Evolutionary conservation across 768 basidiomycete genomes (phyloP), one percentile per base, ranked within the genome.

Genomic region (Termitomyces sp.): DNA sequence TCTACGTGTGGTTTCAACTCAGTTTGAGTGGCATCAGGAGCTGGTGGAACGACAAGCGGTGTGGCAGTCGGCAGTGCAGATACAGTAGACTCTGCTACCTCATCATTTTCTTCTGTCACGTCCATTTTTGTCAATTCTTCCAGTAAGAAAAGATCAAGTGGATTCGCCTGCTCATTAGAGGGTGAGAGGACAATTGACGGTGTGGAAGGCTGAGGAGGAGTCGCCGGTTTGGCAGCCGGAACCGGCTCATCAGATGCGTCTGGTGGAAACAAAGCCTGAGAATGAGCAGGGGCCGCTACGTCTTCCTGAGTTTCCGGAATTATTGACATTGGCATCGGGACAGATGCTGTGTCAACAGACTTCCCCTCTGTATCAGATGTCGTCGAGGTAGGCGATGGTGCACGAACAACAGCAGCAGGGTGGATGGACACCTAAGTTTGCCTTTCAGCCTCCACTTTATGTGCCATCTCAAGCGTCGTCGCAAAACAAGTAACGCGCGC

Each of bases 381-480:
- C 13, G 43, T 20, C 20, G 55, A 30, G 54, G 63, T 58, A 52
- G 67, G 36, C 32, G 63, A 60, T 26, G 66, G 30, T 46, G 69
- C 65, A 18, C 57, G 49, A 46, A 56, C 46, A 56, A 66, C 63
- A 49, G 58, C 53, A 55, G 66, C 64, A 60, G 63, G 58, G 30
- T 36, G 41, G 32, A 58, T 13, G 18, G 61, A 55, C 46, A 56
- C 56, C 41, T 61, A 60, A 33, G 69, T 68, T 30, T 70, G 70
- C n/a, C 63, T 64, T 61, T 77, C 78, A 8, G 71, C 64, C 62
- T 77, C 78, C 16, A 70, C 72, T 67, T 74, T 76, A 30, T 72
- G 67, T 10, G 79, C 78, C 28, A 72, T 66, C 58, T 76, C 77
- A 58, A 79, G 65, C n/a, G 77, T 77, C 46, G 73, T 70, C 30